Percentiles rank a stretch among this genome's conserved stretches.
phyloP scores from a whole-genome alignment of 164 flowering plant species.

The Piper betle region DNA sequence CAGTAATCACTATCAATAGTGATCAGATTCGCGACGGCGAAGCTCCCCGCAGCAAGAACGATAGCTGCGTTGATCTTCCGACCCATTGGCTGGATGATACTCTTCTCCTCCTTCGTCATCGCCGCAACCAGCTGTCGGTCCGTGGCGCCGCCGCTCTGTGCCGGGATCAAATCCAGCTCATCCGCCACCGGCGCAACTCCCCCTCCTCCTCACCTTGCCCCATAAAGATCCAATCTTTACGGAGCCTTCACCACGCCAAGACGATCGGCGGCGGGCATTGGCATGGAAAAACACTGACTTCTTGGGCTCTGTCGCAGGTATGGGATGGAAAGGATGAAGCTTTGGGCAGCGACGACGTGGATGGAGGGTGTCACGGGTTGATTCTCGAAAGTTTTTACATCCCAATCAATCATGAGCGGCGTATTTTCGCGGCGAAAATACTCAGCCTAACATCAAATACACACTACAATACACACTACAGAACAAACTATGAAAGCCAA shows the following conservation, averaged over 20 bases:
- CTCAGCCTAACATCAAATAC: too few species aligned
- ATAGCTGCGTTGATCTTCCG: conserved; percentile 64
- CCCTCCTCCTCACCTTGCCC: conserved; percentile 1
- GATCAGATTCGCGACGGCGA: conserved; percentile 62
- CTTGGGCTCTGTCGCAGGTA: too few species aligned
- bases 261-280: too few species aligned
- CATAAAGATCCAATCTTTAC: conserved; percentile 8
- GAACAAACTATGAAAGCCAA: too few species aligned
- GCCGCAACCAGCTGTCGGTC: conserved; percentile 37
- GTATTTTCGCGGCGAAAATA: too few species aligned
- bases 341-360: too few species aligned
- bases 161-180: conserved; percentile 54
- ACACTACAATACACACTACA: too few species aligned
- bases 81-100: conserved; percentile 42
- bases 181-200: conserved; percentile 22
- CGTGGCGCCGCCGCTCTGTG: conserved; percentile 38
- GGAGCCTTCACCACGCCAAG: background rate
- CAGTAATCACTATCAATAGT: conserved; percentile 76
- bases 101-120: conserved; percentile 14
- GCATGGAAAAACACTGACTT: too few species aligned
- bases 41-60: conserved; percentile 73
- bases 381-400: too few species aligned
- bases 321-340: too few species aligned
- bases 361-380: too few species aligned
- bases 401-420: too few species aligned